Conservation (phyloP, 148 eudicot species). For the Linanthus parryae region DNA sequence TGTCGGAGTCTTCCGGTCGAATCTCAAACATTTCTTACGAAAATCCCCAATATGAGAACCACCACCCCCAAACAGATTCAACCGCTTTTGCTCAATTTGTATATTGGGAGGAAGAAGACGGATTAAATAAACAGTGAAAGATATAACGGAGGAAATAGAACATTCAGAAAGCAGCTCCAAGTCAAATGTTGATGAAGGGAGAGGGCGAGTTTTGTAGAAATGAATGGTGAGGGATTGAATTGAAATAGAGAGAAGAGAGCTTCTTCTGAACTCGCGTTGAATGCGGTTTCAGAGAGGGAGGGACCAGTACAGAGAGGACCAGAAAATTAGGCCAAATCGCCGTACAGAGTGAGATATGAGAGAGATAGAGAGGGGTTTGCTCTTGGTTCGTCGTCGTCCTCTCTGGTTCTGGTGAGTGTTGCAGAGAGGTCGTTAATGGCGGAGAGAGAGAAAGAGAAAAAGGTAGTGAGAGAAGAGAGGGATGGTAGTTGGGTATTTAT, state of each 20-base stretch:
- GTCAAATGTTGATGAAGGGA: no score
- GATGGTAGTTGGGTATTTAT: slow-evolving; percentile 17
- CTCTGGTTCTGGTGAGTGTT: background rate
- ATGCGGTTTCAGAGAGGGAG: no score
- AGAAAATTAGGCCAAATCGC: slow-evolving; percentile 10
- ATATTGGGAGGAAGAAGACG: no score
- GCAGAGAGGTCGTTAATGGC: background rate
- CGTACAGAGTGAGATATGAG: background rate
- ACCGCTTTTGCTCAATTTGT: background rate
- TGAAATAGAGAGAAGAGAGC: no score
- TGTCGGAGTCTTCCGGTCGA: slow-evolving; percentile 16
- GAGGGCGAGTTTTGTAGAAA: no score
- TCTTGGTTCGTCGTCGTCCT: no score
- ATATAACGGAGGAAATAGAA: no score
- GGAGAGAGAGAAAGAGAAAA: background rate
- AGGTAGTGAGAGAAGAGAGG: background rate
- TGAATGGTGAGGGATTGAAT: no score
- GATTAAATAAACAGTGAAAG: no score
- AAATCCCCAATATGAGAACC: background rate
- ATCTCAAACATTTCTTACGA: slow-evolving; percentile 10
- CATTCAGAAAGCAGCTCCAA: no score
- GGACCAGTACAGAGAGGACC: no score
- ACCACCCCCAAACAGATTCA: background rate
- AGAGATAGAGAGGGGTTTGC: background rate
- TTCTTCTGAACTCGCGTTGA: no score